Base-by-base conservation (phyloP, 768 basidiomycete genomes). In the Pleurotus cornucopiae region DNA sequence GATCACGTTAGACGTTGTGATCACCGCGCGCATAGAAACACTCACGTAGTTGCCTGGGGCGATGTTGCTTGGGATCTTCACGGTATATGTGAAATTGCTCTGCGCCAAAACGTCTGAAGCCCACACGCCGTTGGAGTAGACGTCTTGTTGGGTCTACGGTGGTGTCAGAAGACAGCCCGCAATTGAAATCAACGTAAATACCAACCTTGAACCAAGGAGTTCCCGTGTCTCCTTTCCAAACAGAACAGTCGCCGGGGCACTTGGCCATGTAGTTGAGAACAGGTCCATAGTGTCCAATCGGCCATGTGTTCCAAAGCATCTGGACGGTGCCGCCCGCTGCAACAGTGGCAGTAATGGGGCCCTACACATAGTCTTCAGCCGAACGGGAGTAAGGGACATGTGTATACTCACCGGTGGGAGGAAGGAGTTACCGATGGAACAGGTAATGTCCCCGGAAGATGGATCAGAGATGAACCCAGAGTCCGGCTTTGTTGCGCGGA, bases 241-340 rank as follows among this genome's bases (percentile, higher is more conserved):
- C 64, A 9, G 69, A 74, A 53, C 73, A 74, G 46, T 67, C 68
- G 13, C 63, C 62, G 5, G 69, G 62, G 61, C 73, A 74, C 58
- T 67, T 71, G 7, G 72, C 72, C 69, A 74, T 72, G 54, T 73
- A 74, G 60, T 74, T 71, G 12, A 73, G 58, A 38, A 74, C 69
- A n/a, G 73, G 73, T 6, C 72, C 73, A 45, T 61, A 73, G 55
- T 74, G 73, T 3, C 73, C 73, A 16, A 70, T 48, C 1, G 72
- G 72, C 72, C 73, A 74, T 6, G 72, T 74, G 54, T 73, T 74
- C 73, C 73, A 74, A 6, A 70, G 63, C 20, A 70, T 65, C 20
- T 63, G 59, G 9, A 73, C 68, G 13, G 69, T 70, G 6, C 65
- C 66, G 16, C 72, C 72, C 46, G 73, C 72, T 13, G 73, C 64